Base-by-base conservation (phyloP, 805 yeast genomes). In the Zygoascus ofunaensis region DNA sequence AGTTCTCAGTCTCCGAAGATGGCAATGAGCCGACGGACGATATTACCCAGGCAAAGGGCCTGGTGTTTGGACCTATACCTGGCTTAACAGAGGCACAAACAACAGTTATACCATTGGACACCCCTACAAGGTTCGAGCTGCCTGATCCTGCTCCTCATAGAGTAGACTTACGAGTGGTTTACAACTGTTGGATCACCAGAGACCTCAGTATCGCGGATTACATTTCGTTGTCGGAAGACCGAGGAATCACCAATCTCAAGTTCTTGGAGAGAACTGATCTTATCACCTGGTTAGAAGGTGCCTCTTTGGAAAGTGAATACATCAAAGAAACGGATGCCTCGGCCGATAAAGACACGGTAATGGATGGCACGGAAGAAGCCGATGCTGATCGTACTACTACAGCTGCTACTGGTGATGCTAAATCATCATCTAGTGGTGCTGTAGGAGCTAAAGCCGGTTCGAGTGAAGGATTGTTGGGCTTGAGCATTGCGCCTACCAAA, bases 221-320 rank as follows among this genome's bases (percentile, higher is more conserved):
- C 60, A 74, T 87, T 48, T 73, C 79, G 8, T 79, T 76, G 33
- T 85, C 95, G 51, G 81, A 77, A 55, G 73, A 71, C 41, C 66
- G 73, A 34, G 72, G 75, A 2, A 71, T 90, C 28, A 70, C 77
- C 2, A 85, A 85, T 50, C 74, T 90, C 58, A 79, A 85, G 46
- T 89, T 90, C 58, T 64, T 85, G 59, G 94, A 87, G 55, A 79
- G 94, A 63, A 80, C 87, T 5, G 95, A 90, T 58, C 71, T 90
- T 49, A 71, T 82, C 44, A 74, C 85, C 24, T 89, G 92, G 87
- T 71, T 90, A 42, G 74, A 73, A 48, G 95, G 95, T 3, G 70
- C 76, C 18, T 68, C 79, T 2, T 77, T 72, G 33, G 69, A 72
- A 20, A 78, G 85, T 50, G 74, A 77, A 43, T 80, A 73, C 57